These are phyloP conservation scores for Phaffia rhodozyma DNA, from an alignment of 1,284 basidiomycete species.

Conservation along the genomic window DNA sequence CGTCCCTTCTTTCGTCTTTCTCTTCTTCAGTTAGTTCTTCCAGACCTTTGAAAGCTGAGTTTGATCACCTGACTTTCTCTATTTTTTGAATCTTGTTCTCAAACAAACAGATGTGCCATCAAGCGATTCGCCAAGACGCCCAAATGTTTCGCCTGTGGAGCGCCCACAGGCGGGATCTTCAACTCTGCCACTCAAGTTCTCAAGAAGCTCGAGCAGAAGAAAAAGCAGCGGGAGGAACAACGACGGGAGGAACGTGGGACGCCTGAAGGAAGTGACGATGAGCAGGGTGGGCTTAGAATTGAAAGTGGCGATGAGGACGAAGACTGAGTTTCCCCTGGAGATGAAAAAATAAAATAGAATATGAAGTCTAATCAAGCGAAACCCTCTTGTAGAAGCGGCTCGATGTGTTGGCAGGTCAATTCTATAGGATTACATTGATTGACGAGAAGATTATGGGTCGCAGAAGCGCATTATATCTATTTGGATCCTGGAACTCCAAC, in stretches of 20 bases:
- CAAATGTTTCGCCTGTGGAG: constrained; percentile 89
- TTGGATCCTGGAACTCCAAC: too few relatives aligned
- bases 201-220: constrained; percentile 45
- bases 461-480: too few relatives aligned
- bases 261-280: constrained; percentile 44
- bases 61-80: constrained; percentile 6
- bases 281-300: constrained; percentile 20
- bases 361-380: not conserved
- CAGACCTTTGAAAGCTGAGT: not conserved
- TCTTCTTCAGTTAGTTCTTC: not conserved
- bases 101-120: constrained; percentile 58
- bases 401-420: too few relatives aligned
- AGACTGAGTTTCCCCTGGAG: constrained; percentile 23
- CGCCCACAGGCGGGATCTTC: constrained; percentile 80
- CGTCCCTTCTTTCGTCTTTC: constrained; percentile 22
- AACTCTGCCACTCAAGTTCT: constrained; percentile 76
- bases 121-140: constrained; percentile 85
- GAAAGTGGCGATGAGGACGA: constrained; percentile 32
- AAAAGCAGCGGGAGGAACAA: constrained; percentile 19
- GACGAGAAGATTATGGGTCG: too few relatives aligned
- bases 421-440: too few relatives aligned
- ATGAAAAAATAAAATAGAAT: too few relatives aligned
- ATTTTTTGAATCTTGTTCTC: not conserved
- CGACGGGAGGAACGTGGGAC: constrained; percentile 20
- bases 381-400: too few relatives aligned